Percentiles rank a stretch among this genome's conserved stretches.
These are phyloP conservation scores for Bisporella sp. DNA, from an alignment of 2,329 filamentous ascomycete genomes.

Conservation along the genomic window DNA sequence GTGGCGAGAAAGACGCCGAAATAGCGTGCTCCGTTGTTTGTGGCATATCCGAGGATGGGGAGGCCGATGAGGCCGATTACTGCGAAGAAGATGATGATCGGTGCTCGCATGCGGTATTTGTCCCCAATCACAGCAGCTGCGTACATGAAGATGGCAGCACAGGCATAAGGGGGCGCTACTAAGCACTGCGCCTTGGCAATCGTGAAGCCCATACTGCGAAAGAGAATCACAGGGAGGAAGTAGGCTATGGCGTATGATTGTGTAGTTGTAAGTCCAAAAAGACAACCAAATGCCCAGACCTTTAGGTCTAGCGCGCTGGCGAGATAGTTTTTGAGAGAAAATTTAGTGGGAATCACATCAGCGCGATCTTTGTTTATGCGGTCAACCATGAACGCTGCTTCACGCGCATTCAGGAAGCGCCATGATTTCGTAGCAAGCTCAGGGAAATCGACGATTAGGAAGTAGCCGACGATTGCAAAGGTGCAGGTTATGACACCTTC, in stretches of 20 bases:
- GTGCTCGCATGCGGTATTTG: slow-evolving; percentile 36
- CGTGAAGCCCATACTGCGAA: slow-evolving; percentile 45
- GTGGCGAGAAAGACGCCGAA: slow-evolving; percentile 47
- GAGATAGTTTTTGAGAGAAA: slow-evolving; percentile 42
- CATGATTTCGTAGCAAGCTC: slow-evolving; percentile 41
- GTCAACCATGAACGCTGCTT: slow-evolving; percentile 45
- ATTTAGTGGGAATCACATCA: slow-evolving; percentile 40
- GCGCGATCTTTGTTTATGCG: slow-evolving; percentile 52
- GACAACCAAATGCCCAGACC: slow-evolving; percentile 54
- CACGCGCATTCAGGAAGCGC: slow-evolving; percentile 43
- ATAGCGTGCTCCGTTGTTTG: slow-evolving; percentile 43
- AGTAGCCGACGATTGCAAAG: slow-evolving; percentile 43
- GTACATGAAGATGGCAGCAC: slow-evolving; percentile 40
- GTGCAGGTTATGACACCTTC: slow-evolving; percentile 47
- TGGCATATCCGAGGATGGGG: slow-evolving; percentile 39
- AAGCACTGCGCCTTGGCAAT: slow-evolving; percentile 46
- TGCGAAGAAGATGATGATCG: slow-evolving; percentile 9
- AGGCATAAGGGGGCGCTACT: slow-evolving; percentile 43
- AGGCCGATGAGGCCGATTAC: slow-evolving; percentile 22
- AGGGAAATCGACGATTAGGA: slow-evolving; percentile 58
- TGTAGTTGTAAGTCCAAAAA: slow-evolving; percentile 62
- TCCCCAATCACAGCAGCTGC: slow-evolving; percentile 41
- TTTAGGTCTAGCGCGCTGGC: slow-evolving; percentile 40
- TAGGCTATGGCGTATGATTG: slow-evolving; percentile 71
- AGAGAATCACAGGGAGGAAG: slow-evolving; percentile 73